Conservation (phyloP, 1,139 yeast species). For the Kodamaea fungicola region DNA sequence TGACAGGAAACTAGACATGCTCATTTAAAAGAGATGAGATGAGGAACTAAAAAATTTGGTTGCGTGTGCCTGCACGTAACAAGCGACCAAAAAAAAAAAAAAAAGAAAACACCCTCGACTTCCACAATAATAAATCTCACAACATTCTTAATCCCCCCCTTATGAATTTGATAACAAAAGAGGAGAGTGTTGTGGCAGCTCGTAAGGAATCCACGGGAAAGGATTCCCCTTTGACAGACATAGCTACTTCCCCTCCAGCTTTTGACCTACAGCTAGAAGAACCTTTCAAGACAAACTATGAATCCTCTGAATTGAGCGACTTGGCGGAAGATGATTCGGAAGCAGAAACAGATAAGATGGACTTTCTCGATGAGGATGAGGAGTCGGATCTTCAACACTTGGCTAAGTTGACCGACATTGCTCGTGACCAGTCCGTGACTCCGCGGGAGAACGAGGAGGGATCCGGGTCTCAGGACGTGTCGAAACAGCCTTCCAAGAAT, state of each 20-base stretch:
- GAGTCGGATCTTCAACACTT: conserved; percentile 40
- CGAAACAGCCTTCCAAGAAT: too few relatives aligned
- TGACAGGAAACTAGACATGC: conserved; percentile 33
- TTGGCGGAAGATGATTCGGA: conserved; percentile 67
- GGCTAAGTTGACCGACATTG: conserved; percentile 39
- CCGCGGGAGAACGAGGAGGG: conserved; percentile 4
- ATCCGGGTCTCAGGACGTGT: conserved; percentile 1
- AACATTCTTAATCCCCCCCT: too few relatives aligned
- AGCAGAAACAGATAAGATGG: conserved; percentile 80
- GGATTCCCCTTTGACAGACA: conserved; percentile 39
- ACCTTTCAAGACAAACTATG: conserved; percentile 24
- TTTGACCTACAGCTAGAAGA: conserved; percentile 21
- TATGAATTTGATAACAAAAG: conserved; percentile 35
- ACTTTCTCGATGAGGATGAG: conserved; percentile 43
- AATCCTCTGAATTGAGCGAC: conserved; percentile 51
- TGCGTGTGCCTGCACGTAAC: conserved; percentile 3
- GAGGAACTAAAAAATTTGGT: conserved; percentile 2
- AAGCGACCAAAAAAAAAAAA: background rate
- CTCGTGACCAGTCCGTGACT: conserved; percentile 20
- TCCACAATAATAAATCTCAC: too few relatives aligned
- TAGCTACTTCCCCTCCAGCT: conserved; percentile 40
- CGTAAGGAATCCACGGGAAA: conserved; percentile 11
- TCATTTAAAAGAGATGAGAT: conserved; percentile 3
- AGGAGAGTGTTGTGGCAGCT: conserved; percentile 17
- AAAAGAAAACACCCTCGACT: too few relatives aligned